Evolutionary conservation across 2,329 filamentous ascomycete species (phyloP).

Genomic region (Blastomyces emzantsi): DNA sequence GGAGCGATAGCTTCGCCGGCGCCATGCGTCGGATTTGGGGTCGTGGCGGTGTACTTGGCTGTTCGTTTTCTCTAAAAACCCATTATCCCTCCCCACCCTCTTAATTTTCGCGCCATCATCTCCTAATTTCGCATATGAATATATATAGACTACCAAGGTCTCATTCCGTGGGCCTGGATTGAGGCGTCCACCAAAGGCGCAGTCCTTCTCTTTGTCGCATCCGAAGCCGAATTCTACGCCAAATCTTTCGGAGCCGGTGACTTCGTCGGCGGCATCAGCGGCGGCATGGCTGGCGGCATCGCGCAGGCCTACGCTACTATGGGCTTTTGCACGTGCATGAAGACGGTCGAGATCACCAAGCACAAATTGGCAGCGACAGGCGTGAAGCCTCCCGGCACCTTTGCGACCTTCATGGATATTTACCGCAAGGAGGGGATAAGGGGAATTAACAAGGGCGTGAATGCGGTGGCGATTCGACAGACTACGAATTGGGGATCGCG

Average conservation of each 20-base stretch:
- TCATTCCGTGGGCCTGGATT: slow-evolving; percentile 99
- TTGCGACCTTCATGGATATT: slow-evolving; percentile 93
- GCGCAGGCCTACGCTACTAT: slow-evolving; percentile 99
- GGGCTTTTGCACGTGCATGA: slow-evolving; percentile 99
- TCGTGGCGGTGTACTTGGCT: slow-evolving; percentile 87
- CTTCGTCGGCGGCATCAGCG: slow-evolving; percentile 79
- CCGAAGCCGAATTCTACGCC: slow-evolving; percentile 94
- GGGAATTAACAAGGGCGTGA: slow-evolving; percentile 98
- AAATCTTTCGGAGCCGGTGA: slow-evolving; percentile 72
- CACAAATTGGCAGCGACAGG: slow-evolving; percentile 83
- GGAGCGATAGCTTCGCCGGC: slow-evolving; percentile 72
- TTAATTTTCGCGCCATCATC: slow-evolving; percentile 1
- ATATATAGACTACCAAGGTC: slow-evolving; percentile 85
- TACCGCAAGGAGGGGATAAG: slow-evolving; percentile 88
- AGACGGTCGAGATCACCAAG: slow-evolving; percentile 99
- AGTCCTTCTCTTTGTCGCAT: slow-evolving; percentile 97
- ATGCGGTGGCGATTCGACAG: slow-evolving; percentile 95
- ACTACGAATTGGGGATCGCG: slow-evolving; percentile 99
- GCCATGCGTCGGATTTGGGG: slow-evolving; percentile 84
- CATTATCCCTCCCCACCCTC: background rate
- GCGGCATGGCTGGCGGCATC: slow-evolving; percentile 88
- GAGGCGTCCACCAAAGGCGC: slow-evolving; percentile 99
- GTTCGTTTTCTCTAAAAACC: slow-evolving; percentile 49
- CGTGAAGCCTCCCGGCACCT: slow-evolving; percentile 79
- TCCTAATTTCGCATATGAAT: background rate